Conservation (phyloP, 495 filamentous ascomycete species). For the Aspergillus biplanus region DNA sequence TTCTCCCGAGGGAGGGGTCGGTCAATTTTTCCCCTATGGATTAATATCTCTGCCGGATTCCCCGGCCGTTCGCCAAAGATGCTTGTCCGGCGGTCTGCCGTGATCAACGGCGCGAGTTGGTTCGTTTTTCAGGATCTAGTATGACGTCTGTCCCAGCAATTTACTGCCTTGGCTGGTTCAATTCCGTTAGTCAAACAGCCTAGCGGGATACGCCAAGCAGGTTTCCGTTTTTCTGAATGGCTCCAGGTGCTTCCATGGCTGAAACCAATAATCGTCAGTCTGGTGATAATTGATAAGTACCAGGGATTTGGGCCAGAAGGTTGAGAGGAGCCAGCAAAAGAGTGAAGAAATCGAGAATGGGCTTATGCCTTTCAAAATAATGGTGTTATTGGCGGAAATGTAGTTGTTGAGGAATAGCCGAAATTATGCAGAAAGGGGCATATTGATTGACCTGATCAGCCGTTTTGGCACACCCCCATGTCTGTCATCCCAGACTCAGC, state of each 20-base stretch:
- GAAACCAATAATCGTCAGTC: background rate
- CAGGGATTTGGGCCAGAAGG: background rate
- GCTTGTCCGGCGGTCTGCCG: conserved; percentile 12
- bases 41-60: conserved; percentile 5
- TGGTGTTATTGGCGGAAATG: too few species aligned
- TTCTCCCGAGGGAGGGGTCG: conserved; percentile 9
- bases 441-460: too few species aligned
- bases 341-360: too few species aligned
- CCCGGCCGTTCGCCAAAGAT: conserved; percentile 4
- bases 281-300: background rate
- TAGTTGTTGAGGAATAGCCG: too few species aligned
- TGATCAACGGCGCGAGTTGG: conserved; percentile 5
- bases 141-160: background rate
- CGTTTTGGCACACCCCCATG: too few species aligned
- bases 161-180: background rate
- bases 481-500: too few species aligned
- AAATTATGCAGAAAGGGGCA: too few species aligned
- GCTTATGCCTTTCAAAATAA: too few species aligned
- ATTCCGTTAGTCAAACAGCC: background rate
- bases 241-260: background rate
- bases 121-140: background rate
- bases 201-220: background rate
- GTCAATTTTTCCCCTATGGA: conserved; percentile 1
- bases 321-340: background rate
- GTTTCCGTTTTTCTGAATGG: background rate